A percentile compares a stretch with the other conserved stretches of the same genome.
These are phyloP conservation scores for Maudiozyma humilis DNA, from an alignment of 1,139 yeast species.

Conservation along the genomic window DNA sequence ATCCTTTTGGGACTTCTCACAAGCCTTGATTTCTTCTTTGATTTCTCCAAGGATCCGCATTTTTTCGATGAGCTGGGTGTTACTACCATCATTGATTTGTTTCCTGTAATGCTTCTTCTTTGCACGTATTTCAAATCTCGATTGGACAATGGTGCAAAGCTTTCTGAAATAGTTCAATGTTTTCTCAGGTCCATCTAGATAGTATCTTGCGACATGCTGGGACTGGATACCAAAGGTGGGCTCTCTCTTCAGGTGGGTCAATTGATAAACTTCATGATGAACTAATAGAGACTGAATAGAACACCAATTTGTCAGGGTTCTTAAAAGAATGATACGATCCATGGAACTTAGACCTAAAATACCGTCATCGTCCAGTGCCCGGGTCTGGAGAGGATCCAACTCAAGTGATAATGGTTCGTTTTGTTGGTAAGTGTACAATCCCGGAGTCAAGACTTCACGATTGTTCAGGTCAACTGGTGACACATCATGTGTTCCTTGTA, in stretches of 20 bases:
- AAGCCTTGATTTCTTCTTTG: conserved; percentile 13
- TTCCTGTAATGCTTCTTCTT: conserved; percentile 28
- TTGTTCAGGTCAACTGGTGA: conserved; percentile 36
- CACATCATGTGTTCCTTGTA: conserved; percentile 3
- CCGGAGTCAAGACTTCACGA: conserved; percentile 34
- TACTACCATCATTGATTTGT: conserved; percentile 25
- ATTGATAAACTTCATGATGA: conserved; percentile 33
- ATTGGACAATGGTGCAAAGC: conserved; percentile 22
- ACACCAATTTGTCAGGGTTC: conserved; percentile 45
- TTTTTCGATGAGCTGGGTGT: conserved; percentile 21
- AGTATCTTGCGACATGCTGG: conserved; percentile 26
- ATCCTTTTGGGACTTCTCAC: conserved; percentile 16
- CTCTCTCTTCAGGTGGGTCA: conserved; percentile 28
- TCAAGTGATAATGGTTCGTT: conserved; percentile 20
- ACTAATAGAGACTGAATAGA: conserved; percentile 39
- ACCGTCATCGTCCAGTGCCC: conserved; percentile 40
- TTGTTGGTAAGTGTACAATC: conserved; percentile 20
- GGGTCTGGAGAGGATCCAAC: conserved; percentile 29
- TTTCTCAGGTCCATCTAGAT: conserved; percentile 23
- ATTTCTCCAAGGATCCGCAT: conserved; percentile 22
- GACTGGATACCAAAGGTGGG: conserved; percentile 29
- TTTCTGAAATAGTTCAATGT: conserved; percentile 21
- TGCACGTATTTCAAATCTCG: conserved; percentile 26
- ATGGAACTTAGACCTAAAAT: conserved; percentile 39
- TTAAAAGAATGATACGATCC: conserved; percentile 42